Evolutionary conservation across 495 filamentous ascomycete genomes (phyloP).

Genomic region (Penicillium lagena): DNA sequence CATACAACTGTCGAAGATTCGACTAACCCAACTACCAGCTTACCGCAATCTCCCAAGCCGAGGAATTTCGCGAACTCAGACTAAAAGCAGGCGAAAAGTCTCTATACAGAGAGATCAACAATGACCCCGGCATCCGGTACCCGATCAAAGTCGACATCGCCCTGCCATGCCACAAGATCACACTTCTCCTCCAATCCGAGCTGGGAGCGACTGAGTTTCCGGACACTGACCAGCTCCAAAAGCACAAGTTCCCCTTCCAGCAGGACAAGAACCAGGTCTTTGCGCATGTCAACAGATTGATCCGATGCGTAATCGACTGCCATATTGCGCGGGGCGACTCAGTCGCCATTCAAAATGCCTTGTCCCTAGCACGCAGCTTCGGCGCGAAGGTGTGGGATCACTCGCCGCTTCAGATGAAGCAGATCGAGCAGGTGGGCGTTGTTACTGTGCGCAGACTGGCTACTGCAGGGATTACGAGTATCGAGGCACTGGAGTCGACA

Average conservation of each 20-base stretch:
- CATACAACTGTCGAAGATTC: too few relatives aligned
- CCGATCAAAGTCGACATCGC: conserved; percentile 74
- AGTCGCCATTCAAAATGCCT: conserved; percentile 55
- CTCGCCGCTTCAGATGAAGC: conserved; percentile 76
- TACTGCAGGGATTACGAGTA: conserved; percentile 58
- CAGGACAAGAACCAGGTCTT: conserved; percentile 71
- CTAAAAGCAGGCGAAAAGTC: conserved; percentile 70
- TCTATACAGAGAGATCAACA: conserved; percentile 79
- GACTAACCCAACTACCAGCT: conserved; percentile 47
- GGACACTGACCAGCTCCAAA: conserved; percentile 51
- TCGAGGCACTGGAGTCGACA: conserved; percentile 63
- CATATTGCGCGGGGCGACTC: conserved; percentile 63
- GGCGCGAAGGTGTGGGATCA: conserved; percentile 81
- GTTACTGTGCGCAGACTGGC: conserved; percentile 74
- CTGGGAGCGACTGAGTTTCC: conserved; percentile 73
- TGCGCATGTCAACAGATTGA: conserved; percentile 63
- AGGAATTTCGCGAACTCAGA: conserved; percentile 72
- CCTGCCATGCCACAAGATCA: conserved; percentile 75
- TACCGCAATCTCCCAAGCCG: conserved; percentile 58
- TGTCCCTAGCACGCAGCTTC: conserved; percentile 76
- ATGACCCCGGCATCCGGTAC: conserved; percentile 62
- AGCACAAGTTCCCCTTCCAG: conserved; percentile 53
- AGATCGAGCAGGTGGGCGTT: conserved; percentile 76
- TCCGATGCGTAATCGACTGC: conserved; percentile 84
- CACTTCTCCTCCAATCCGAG: conserved; percentile 73